A percentile compares a stretch with the other conserved stretches of the same genome.
Conservation (phyloP, 2,329 filamentous ascomycete species). For the Nemania bipapillata region DNA sequence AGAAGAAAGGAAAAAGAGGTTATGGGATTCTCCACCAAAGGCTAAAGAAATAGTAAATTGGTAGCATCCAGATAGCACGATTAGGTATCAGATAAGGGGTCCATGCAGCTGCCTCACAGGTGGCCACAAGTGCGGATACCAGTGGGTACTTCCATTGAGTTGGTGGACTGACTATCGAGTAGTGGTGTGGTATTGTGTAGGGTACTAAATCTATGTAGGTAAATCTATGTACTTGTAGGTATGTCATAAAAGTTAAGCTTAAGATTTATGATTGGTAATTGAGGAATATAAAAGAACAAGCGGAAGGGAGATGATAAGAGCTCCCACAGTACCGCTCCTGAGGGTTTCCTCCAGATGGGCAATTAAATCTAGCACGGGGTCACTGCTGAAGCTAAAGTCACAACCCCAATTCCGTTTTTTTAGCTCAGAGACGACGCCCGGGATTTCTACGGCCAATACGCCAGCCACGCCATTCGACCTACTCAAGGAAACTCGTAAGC, state of each 20-base stretch:
- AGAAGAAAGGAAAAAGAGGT: slow-evolving; percentile 66
- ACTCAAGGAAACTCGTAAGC: slow-evolving; percentile 43
- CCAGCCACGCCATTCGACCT: slow-evolving; percentile 25
- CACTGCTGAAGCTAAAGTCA: background rate
- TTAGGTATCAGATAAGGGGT: slow-evolving; percentile 14
- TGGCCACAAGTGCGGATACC: no score
- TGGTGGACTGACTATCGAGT: no score
- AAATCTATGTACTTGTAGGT: no score
- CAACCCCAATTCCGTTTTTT: slow-evolving; percentile 13
- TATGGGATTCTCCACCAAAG: slow-evolving; percentile 42
- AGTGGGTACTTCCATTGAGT: no score
- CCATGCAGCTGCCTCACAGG: slow-evolving; percentile 11
- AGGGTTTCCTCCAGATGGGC: slow-evolving; percentile 23
- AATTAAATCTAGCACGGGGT: background rate
- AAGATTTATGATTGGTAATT: no score
- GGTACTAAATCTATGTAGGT: no score
- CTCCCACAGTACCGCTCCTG: background rate
- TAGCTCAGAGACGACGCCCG: background rate
- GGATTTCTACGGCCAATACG: no score
- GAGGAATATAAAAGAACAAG: background rate
- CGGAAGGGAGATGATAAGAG: slow-evolving; percentile 22
- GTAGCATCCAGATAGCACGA: background rate
- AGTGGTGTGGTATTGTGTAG: no score
- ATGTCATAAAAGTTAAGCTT: no score
- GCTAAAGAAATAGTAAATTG: slow-evolving; percentile 36